phyloP scores from a whole-genome alignment of 2,329 filamentous ascomycete genomes.

The Claviceps sp. region DNA sequence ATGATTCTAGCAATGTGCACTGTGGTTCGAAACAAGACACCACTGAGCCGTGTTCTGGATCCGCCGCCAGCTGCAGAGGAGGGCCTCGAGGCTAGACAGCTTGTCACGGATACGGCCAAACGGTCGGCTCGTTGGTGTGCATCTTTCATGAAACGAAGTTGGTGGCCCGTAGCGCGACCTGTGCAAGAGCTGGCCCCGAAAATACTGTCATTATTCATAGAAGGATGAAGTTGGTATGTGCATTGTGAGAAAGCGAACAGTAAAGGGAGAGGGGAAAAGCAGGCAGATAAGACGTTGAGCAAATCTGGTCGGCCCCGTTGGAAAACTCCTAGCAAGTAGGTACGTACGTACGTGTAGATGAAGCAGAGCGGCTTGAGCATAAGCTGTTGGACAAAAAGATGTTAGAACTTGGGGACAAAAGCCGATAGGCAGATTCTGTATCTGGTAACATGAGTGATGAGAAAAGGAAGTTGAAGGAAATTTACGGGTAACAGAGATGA shows the following conservation, averaged over 20 bases:
- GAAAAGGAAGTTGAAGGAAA: background rate
- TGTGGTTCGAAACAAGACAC: constrained; percentile 33
- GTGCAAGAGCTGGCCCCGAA: constrained; percentile 9
- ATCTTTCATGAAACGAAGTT: constrained; percentile 27
- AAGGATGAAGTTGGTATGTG: background rate
- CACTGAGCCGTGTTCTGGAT: constrained; percentile 21
- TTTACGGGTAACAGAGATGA: no score
- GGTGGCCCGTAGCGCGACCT: constrained; percentile 20
- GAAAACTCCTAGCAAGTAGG: background rate
- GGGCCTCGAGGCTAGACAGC: constrained; percentile 21
- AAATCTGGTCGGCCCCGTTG: background rate
- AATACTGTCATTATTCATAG: constrained; percentile 1
- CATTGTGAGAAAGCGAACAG: background rate
- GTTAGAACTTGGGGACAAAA: constrained; percentile 1
- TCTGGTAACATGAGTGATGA: background rate
- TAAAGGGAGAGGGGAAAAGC: background rate
- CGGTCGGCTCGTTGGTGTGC: constrained; percentile 25
- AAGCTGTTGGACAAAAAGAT: constrained; percentile 9
- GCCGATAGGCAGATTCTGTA: constrained; percentile 11
- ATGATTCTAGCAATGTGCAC: constrained; percentile 57
- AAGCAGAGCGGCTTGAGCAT: constrained; percentile 9
- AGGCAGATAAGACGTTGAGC: background rate
- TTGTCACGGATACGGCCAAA: constrained; percentile 24
- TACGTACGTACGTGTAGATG: constrained; percentile 1
- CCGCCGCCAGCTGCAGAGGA: constrained; percentile 21